phyloP scores from a whole-genome alignment of 2,329 filamentous ascomycete species.

The Niveomyces coronatus region DNA sequence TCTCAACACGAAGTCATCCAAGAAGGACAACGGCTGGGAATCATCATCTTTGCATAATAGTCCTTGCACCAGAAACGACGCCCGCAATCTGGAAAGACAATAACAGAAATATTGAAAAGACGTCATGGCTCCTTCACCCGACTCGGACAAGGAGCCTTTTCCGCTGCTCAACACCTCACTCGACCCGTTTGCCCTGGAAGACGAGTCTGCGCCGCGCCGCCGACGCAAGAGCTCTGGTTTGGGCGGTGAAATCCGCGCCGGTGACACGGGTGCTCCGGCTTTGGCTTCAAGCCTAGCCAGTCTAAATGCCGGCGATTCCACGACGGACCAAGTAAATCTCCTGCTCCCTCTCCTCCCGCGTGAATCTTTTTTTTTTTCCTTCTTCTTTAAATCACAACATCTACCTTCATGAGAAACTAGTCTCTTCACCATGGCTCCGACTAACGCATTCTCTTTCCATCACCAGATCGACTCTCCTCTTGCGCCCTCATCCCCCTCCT shows the following conservation, averaged over 20 bases:
- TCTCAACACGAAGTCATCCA: background rate
- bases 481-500: constrained; percentile 1
- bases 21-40: background rate
- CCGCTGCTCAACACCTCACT: constrained; percentile 41
- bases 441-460: background rate
- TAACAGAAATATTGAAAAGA: background rate
- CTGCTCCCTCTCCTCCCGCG: background rate
- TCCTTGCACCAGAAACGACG: no score
- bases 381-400: no score
- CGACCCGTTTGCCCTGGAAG: constrained; percentile 33
- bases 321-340: constrained; percentile 2
- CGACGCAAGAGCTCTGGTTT: constrained; percentile 47
- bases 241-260: constrained; percentile 41
- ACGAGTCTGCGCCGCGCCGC: constrained; percentile 28
- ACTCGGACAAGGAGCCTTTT: constrained; percentile 38
- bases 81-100: constrained; percentile 24
- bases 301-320: constrained; percentile 20
- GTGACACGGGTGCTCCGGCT: constrained; percentile 45
- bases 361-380: no score
- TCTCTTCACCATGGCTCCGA: constrained; percentile 1
- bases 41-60: no score
- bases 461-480: constrained; percentile 13
- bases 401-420: no score
- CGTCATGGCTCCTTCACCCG: constrained; percentile 14
- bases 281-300: constrained; percentile 42